A percentile compares a stretch with the other conserved stretches of the same genome.
phyloP scores from a whole-genome alignment of 139 green algal genomes.

The Closterium sp. region DNA sequence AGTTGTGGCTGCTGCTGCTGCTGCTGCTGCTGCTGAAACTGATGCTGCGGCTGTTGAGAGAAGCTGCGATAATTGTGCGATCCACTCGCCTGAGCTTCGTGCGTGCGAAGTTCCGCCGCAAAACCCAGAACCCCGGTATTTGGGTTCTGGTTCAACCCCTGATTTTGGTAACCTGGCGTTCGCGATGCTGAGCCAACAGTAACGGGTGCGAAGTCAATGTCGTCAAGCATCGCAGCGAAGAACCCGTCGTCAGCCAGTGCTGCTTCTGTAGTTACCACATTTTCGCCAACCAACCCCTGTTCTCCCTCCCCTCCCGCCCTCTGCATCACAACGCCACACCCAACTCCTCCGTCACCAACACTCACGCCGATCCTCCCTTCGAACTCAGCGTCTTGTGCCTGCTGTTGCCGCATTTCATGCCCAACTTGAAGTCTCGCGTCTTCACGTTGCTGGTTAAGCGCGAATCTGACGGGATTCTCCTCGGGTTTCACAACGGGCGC shows the following conservation, averaged over 20 bases:
- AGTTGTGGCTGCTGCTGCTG: too few relatives aligned
- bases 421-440: neutral
- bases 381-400: neutral
- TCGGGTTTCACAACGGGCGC: neutral
- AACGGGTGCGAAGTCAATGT: neutral
- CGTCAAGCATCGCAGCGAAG: neutral
- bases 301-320: neutral
- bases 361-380: neutral
- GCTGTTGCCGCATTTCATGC: neutral
- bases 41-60: neutral
- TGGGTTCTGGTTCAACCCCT: neutral
- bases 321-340: neutral
- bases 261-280: neutral
- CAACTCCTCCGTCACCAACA: too few relatives aligned
- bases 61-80: neutral
- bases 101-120: neutral
- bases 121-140: neutral
- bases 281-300: neutral
- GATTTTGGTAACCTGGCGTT: neutral
- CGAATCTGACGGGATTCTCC: neutral
- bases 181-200: neutral
- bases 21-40: too few relatives aligned
- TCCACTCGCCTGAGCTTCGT: too few relatives aligned
- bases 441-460: neutral
- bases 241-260: neutral